Conservation (phyloP, 192 early-diverging fungal species). For the Haplosporangium gracile region DNA sequence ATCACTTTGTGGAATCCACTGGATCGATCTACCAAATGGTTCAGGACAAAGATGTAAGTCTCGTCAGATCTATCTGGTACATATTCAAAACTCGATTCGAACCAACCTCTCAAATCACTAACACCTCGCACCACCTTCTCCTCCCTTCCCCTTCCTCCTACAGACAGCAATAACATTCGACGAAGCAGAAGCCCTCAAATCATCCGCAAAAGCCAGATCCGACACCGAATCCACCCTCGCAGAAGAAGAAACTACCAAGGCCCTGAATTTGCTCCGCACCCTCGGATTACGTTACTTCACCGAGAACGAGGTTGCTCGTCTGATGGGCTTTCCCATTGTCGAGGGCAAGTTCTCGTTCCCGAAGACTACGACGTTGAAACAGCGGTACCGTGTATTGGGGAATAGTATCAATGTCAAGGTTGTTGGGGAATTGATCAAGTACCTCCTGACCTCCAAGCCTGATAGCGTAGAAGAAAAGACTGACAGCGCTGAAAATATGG, state of each 20-base stretch:
- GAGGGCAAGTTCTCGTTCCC: conserved; percentile 80
- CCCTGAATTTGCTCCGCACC: conserved; percentile 47
- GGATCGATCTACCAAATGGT: conserved; percentile 70
- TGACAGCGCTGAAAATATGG: neutral
- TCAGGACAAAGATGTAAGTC: conserved; percentile 61
- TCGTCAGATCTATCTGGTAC: neutral
- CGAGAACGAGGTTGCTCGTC: conserved; percentile 74
- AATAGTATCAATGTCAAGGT: conserved; percentile 92
- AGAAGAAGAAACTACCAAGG: conserved; percentile 41
- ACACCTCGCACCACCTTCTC: neutral
- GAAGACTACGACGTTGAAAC: conserved; percentile 69
- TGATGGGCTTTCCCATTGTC: conserved; percentile 82
- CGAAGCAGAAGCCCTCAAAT: conserved; percentile 39
- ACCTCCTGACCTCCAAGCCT: conserved; percentile 63
- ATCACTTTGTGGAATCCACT: conserved; percentile 73
- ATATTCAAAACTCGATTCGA: neutral
- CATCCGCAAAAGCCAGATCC: conserved; percentile 22
- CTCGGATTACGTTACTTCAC: conserved; percentile 69
- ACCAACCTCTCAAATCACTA: no score
- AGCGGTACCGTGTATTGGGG: conserved; percentile 89
- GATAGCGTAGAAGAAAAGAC: neutral
- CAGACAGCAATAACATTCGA: conserved; percentile 56
- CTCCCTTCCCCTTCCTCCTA: neutral
- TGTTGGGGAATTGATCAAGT: conserved; percentile 81
- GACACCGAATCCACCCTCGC: conserved; percentile 12